Evolutionary conservation across 2,329 filamentous ascomycete genomes (phyloP).

Genomic region (Ophiognomonia clavigignenti-juglandacearum): DNA sequence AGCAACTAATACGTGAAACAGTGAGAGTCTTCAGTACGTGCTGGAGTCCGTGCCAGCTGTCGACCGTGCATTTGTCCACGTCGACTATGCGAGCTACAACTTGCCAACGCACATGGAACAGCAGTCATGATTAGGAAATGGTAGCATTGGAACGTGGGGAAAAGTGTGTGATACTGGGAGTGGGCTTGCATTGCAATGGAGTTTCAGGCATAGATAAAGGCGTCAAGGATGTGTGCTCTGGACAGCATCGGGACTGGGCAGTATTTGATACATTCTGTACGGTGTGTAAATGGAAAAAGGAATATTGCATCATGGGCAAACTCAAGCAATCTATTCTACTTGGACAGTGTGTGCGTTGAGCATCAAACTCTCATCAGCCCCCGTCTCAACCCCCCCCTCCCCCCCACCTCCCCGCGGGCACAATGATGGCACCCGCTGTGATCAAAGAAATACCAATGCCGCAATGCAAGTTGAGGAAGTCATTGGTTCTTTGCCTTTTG

Average conservation of each 20-base stretch:
- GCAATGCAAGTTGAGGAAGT: no score
- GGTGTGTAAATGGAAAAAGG: no score
- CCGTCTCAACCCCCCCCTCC: no score
- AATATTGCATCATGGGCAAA: no score
- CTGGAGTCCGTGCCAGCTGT: constrained; percentile 79
- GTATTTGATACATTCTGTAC: neutral
- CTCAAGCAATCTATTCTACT: no score
- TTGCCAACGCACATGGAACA: constrained; percentile 54
- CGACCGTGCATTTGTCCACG: constrained; percentile 65
- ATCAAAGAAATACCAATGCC: no score
- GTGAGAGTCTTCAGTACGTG: constrained; percentile 75
- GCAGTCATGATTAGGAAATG: constrained; percentile 23
- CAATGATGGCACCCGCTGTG: no score
- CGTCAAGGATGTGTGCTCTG: neutral
- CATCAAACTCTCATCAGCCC: no score
- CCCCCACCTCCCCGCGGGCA: no score
- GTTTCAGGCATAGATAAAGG: constrained; percentile 14
- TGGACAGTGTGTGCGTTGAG: no score
- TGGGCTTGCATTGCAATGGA: neutral
- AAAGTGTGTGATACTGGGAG: no score
- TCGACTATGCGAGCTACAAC: constrained; percentile 60
- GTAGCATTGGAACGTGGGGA: neutral
- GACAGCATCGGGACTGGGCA: neutral
- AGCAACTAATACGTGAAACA: constrained; percentile 19
- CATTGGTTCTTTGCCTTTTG: no score